Conservation (phyloP, 2,329 filamentous ascomycete species). For the Fusarium camptoceras region DNA sequence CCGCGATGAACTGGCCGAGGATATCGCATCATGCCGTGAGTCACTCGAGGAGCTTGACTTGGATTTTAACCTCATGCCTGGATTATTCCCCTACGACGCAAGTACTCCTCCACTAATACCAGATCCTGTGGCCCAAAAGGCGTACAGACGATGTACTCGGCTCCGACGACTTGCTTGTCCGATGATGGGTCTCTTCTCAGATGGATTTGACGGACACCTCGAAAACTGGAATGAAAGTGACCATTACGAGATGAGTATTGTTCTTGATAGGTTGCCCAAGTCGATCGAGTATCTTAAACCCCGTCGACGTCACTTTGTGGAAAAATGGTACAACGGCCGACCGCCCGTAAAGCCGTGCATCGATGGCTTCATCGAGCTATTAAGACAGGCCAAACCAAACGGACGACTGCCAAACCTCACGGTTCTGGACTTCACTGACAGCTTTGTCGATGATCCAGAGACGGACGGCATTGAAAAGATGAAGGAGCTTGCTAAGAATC, state of each 20-base stretch:
- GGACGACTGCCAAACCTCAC: neutral
- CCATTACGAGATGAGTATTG: neutral
- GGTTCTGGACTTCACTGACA: neutral
- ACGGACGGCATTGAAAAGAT: neutral
- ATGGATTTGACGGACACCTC: neutral
- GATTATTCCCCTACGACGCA: fast-evolving
- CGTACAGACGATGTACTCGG: fast-evolving
- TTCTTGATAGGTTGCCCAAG: neutral
- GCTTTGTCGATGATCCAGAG: neutral
- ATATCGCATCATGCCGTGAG: neutral
- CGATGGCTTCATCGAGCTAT: fast-evolving
- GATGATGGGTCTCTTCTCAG: neutral
- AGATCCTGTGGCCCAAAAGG: neutral
- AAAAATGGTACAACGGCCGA: neutral
- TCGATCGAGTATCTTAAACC: neutral
- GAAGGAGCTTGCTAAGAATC: neutral
- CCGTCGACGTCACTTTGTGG: neutral
- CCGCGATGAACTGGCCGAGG: neutral
- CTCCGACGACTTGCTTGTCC: neutral
- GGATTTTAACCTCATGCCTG: neutral
- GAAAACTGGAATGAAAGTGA: neutral
- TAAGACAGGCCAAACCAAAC: neutral
- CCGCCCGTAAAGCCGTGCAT: neutral
- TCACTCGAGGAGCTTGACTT: neutral
- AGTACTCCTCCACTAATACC: neutral